Evolutionary conservation across 371 early-diverging fungal genomes (phyloP).

Genomic region (Blastocladiella emersonii): DNA sequence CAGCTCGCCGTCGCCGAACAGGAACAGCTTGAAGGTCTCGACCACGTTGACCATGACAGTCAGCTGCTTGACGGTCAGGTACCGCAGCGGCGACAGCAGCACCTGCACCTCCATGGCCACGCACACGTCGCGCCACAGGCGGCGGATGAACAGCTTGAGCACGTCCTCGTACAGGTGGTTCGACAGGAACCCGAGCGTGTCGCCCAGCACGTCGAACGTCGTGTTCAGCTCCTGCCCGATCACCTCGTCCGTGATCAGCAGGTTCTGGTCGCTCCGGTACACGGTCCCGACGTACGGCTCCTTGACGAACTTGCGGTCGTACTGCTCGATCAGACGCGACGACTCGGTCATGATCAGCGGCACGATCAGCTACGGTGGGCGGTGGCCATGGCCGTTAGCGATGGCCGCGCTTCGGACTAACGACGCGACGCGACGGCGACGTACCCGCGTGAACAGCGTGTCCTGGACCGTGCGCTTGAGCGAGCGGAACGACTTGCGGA

Average conservation of each 20-base stretch:
- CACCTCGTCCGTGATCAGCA: background rate
- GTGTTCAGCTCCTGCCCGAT: background rate
- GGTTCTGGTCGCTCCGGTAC: background rate
- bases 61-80: background rate
- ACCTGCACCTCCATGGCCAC: background rate
- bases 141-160: background rate
- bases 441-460: background rate
- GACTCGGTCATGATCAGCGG: background rate
- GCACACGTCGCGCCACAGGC: background rate
- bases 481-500: conserved; percentile 62
- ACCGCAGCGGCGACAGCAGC: background rate
- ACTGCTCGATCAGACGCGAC: background rate
- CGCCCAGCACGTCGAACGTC: background rate
- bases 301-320: background rate
- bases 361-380: background rate
- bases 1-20: background rate
- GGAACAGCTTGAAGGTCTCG: background rate
- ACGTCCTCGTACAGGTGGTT: background rate
- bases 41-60: background rate
- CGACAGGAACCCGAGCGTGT: conserved; percentile 1
- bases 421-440: too few species aligned
- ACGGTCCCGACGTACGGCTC: background rate
- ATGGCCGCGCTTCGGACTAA: too few species aligned
- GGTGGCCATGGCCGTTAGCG: too few species aligned
- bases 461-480: conserved; percentile 38